These are phyloP conservation scores for Tylopilus felleus DNA, from an alignment of 768 basidiomycete genomes.

Conservation along the genomic window DNA sequence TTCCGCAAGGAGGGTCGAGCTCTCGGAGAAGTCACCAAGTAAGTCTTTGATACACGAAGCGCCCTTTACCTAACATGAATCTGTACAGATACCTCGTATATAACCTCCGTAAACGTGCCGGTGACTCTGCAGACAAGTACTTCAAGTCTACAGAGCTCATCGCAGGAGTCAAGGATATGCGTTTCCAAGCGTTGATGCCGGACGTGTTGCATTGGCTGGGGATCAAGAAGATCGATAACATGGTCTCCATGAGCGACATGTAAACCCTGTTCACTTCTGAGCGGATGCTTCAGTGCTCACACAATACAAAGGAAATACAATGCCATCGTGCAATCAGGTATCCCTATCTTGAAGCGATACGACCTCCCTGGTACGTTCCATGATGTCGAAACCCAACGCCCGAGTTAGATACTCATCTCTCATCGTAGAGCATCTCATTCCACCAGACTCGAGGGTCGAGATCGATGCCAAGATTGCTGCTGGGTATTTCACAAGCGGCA, in stretches of 20 bases:
- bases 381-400: too few relatives aligned
- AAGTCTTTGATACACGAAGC: slow-evolving; percentile 20
- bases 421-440: slow-evolving; percentile 72
- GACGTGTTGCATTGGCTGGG: slow-evolving; percentile 96
- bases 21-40: slow-evolving; percentile 92
- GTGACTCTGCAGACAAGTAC: slow-evolving; percentile 90
- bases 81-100: slow-evolving; percentile 82
- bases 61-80: neutral
- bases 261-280: slow-evolving; percentile 26
- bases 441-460: slow-evolving; percentile 87
- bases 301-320: slow-evolving; percentile 74
- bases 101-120: slow-evolving; percentile 92
- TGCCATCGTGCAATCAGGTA: slow-evolving; percentile 87
- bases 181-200: slow-evolving; percentile 94
- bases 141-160: slow-evolving; percentile 92
- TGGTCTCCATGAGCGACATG: slow-evolving; percentile 91
- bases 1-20: slow-evolving; percentile 94
- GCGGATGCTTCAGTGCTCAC: neutral
- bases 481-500: slow-evolving; percentile 85
- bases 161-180: slow-evolving; percentile 93
- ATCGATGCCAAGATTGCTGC: slow-evolving; percentile 96
- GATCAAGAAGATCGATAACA: slow-evolving; percentile 81
- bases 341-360: slow-evolving; percentile 75
- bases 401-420: neutral
- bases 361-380: slow-evolving; percentile 70